Percentiles rank a stretch among this genome's conserved stretches.
Evolutionary conservation across 2,329 filamentous ascomycete genomes (phyloP).

Genomic region (Sporothrix luriei): DNA sequence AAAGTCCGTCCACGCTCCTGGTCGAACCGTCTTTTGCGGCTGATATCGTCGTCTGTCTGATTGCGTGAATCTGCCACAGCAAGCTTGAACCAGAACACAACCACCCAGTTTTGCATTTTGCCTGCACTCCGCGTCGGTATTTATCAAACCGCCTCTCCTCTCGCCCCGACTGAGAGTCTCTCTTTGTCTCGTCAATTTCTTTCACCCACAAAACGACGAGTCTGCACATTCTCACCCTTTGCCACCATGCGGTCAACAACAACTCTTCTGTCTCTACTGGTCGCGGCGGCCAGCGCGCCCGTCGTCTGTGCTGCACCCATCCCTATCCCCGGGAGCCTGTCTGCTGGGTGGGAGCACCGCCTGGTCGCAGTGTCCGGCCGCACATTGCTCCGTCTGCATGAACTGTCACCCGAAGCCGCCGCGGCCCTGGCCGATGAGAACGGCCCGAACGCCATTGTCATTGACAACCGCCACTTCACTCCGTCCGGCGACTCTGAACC

Average conservation of each 20-base stretch:
- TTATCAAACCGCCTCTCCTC: conserved; percentile 9
- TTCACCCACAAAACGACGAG: background rate
- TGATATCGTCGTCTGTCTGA: background rate
- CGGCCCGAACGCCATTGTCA: conserved; percentile 8
- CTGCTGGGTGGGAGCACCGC: conserved; percentile 24
- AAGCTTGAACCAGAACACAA: background rate
- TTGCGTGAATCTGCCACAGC: background rate
- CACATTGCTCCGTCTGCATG: conserved; percentile 7
- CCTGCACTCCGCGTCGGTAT: background rate
- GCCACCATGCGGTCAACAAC: conserved; percentile 30
- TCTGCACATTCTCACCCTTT: background rate
- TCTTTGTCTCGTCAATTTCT: background rate
- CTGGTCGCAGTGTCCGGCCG: conserved; percentile 11
- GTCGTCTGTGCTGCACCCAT: conserved; percentile 27
- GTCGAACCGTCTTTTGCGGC: conserved; percentile 3
- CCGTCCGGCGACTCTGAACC: conserved; percentile 23
- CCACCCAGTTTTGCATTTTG: background rate
- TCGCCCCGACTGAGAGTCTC: background rate
- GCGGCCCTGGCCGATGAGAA: conserved; percentile 25
- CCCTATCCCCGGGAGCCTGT: conserved; percentile 15
- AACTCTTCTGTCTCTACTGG: conserved; percentile 28
- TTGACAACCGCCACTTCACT: conserved; percentile 34
- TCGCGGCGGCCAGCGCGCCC: conserved; percentile 22
- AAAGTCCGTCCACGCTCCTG: background rate
- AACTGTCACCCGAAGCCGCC: conserved; percentile 22